phyloP scores from a whole-genome alignment of 768 basidiomycete genomes.

The Clathrus columnatus region DNA sequence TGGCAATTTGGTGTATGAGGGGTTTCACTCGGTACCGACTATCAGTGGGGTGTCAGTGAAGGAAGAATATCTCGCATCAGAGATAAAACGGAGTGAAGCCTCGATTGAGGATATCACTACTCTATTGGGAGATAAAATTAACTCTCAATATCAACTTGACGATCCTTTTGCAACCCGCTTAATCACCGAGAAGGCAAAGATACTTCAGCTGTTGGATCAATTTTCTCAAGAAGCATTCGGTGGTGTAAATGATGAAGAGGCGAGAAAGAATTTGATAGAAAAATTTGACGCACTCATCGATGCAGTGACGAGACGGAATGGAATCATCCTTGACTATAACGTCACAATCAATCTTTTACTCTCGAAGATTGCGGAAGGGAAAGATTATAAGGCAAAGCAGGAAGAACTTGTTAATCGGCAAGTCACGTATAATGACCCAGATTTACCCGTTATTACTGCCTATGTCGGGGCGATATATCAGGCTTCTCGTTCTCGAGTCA shows the following conservation, averaged over 20 bases:
- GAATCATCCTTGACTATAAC: not conserved
- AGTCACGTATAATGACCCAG: not conserved
- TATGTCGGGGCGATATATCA: not conserved
- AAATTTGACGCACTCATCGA: not conserved
- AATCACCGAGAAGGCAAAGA: not conserved
- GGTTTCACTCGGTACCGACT: not conserved
- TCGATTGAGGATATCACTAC: not conserved
- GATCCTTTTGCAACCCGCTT: not conserved
- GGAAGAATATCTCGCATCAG: not conserved
- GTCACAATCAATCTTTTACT: not conserved
- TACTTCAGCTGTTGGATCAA: not conserved
- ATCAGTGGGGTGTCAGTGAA: not conserved
- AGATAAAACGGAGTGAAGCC: not conserved
- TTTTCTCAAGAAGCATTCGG: not conserved
- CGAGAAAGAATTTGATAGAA: not conserved
- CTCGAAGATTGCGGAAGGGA: not conserved
- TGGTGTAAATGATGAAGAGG: not conserved
- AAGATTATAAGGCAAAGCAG: not conserved
- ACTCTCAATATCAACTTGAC: not conserved
- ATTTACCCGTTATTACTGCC: not conserved
- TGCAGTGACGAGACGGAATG: not conserved
- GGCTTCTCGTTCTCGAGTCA: not conserved
- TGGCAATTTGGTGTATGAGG: not conserved
- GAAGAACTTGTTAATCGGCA: not conserved
- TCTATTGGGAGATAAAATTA: not conserved